Evolutionary conservation across 305 asterid genomes (phyloP).

Genomic region (Fraxinus angustifolia): DNA sequence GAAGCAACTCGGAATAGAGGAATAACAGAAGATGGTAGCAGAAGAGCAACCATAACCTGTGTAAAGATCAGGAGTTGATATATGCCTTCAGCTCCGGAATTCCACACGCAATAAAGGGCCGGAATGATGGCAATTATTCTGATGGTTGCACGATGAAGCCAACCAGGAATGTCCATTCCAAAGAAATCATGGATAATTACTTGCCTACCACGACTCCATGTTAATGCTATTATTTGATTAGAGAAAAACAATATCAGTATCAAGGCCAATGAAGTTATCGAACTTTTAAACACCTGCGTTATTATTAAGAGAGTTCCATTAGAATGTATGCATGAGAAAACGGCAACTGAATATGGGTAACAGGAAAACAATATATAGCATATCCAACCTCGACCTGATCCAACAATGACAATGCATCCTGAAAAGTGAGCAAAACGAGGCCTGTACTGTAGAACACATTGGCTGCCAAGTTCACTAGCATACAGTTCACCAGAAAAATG

Average conservation of each 20-base stretch:
- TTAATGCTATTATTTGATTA: slow-evolving; percentile 66
- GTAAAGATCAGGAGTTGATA: slow-evolving; percentile 72
- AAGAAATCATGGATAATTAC: slow-evolving; percentile 53
- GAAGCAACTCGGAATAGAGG: slow-evolving; percentile 86
- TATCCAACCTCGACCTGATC: slow-evolving; percentile 67
- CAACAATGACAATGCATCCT: slow-evolving; percentile 80
- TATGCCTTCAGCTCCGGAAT: slow-evolving; percentile 82
- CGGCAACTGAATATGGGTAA: slow-evolving; percentile 12
- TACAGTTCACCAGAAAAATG: slow-evolving; percentile 67
- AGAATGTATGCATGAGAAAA: slow-evolving; percentile 15
- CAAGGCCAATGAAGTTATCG: slow-evolving; percentile 57
- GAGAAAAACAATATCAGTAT: slow-evolving; percentile 57
- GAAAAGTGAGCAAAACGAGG: slow-evolving; percentile 62
- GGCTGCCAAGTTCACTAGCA: slow-evolving; percentile 68
- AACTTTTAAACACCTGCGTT: slow-evolving; percentile 70
- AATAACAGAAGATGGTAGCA: slow-evolving; percentile 88
- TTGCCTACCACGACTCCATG: slow-evolving; percentile 79
- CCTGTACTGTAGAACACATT: slow-evolving; percentile 61
- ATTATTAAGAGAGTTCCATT: slow-evolving; percentile 20
- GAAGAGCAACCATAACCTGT: slow-evolving; percentile 79
- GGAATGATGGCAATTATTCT: slow-evolving; percentile 73
- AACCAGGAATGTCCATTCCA: slow-evolving; percentile 71
- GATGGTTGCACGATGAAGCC: slow-evolving; percentile 89
- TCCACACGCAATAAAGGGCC: slow-evolving; percentile 73
- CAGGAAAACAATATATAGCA: slow-evolving; percentile 1